These are phyloP conservation scores for Aspergillus homomorphus DNA, from an alignment of 495 filamentous ascomycete species.

Conservation along the genomic window DNA sequence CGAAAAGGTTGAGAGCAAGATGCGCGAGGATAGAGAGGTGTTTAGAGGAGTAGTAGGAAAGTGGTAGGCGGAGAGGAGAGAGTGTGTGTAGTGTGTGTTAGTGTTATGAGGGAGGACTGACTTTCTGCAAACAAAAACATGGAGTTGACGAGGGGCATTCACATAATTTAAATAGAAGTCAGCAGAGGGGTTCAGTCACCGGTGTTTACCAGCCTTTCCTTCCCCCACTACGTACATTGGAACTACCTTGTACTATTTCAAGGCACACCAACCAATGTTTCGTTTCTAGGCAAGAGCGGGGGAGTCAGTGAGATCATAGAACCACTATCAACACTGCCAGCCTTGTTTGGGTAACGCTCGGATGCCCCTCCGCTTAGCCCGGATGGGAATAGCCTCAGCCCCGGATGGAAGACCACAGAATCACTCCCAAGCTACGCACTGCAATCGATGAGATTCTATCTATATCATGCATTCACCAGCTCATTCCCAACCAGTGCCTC, in stretches of 20 bases:
- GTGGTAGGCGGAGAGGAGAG: neutral
- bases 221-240: neutral
- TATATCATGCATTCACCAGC: neutral
- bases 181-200: neutral
- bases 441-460: constrained; percentile 3
- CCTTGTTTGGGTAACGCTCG: constrained; percentile 13
- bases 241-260: neutral
- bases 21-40: no score
- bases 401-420: constrained; percentile 11
- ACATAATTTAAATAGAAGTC: neutral
- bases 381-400: constrained; percentile 8
- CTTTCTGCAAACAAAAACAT: neutral
- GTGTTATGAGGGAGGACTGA: neutral
- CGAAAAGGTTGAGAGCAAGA: neutral
- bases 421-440: neutral
- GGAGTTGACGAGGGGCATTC: neutral
- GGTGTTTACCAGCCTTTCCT: neutral
- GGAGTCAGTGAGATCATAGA: constrained; percentile 14
- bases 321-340: constrained; percentile 9
- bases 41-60: no score
- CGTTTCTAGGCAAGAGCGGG: neutral
- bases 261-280: neutral
- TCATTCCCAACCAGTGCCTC: neutral
- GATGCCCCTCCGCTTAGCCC: constrained; percentile 9
- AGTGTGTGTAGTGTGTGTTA: neutral